Evolutionary conservation across 2,329 filamentous ascomycete species (phyloP).

Genomic region (Trichophyton schoenleinii): DNA sequence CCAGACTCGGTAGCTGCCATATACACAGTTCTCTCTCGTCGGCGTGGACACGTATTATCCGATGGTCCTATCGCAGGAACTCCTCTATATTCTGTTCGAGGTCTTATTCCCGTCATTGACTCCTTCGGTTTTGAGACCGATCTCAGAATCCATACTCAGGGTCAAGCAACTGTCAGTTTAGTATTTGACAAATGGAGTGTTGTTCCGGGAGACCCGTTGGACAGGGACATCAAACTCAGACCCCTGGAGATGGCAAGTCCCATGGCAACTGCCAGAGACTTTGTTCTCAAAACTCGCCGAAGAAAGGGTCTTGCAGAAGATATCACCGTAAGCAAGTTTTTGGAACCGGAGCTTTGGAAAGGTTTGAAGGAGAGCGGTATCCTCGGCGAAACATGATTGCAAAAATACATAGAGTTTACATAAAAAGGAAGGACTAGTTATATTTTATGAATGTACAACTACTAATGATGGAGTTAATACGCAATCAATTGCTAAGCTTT

Average conservation of each 20-base stretch:
- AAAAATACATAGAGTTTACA: background rate
- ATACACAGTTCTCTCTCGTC: slow-evolving; percentile 80
- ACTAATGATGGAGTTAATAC: slow-evolving; percentile 1
- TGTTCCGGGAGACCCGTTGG: slow-evolving; percentile 87
- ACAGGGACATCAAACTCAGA: slow-evolving; percentile 67
- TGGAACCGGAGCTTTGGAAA: slow-evolving; percentile 87
- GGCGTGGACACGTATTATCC: slow-evolving; percentile 84
- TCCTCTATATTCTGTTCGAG: slow-evolving; percentile 80
- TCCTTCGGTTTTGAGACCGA: slow-evolving; percentile 97
- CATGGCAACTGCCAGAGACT: slow-evolving; percentile 84
- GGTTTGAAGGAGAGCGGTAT: slow-evolving; percentile 80
- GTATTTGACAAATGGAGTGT: slow-evolving; percentile 95
- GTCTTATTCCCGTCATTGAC: slow-evolving; percentile 89
- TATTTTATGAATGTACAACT: background rate
- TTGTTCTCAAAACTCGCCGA: slow-evolving; percentile 87
- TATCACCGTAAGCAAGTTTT: slow-evolving; percentile 87
- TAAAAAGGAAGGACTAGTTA: background rate
- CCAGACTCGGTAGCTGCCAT: slow-evolving; percentile 77
- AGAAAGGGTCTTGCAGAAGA: slow-evolving; percentile 93
- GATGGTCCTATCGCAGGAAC: slow-evolving; percentile 91
- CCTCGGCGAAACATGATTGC: slow-evolving; percentile 45
- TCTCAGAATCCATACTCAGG: slow-evolving; percentile 88
- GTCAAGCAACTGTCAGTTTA: slow-evolving; percentile 75
- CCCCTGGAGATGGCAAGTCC: slow-evolving; percentile 78
- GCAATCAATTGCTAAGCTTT: background rate